These are phyloP conservation scores for Pachysolen tannophilus DNA, from an alignment of 805 yeast genomes.

Conservation along the genomic window DNA sequence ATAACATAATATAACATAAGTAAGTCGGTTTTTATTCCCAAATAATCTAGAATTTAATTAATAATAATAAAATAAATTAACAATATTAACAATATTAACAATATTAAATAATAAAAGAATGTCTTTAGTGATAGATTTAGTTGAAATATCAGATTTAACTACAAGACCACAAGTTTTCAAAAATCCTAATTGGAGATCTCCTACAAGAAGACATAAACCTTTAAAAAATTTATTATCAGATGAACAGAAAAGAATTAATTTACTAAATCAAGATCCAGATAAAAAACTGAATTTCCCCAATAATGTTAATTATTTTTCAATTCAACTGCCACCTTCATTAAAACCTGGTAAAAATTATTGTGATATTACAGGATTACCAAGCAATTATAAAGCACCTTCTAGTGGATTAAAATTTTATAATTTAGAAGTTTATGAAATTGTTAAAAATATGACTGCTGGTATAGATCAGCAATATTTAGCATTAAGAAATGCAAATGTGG, in stretches of 20 bases:
- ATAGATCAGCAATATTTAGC: constrained; percentile 89
- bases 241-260: constrained; percentile 61
- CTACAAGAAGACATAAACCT: constrained; percentile 63
- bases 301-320: constrained; percentile 58
- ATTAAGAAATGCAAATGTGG: constrained; percentile 80
- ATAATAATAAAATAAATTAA: no score
- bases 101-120: no score
- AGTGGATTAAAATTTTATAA: constrained; percentile 74
- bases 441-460: constrained; percentile 78
- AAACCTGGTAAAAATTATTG: constrained; percentile 79
- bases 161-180: constrained; percentile 50
- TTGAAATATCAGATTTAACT: constrained; percentile 27
- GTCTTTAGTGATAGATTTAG: neutral
- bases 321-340: constrained; percentile 83
- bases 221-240: constrained; percentile 66
- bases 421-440: constrained; percentile 72
- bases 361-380: constrained; percentile 86
- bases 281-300: constrained; percentile 27
- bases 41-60: no score
- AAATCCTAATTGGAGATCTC: constrained; percentile 39
- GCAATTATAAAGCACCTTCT: constrained; percentile 66
- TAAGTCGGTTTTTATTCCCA: no score
- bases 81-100: no score
- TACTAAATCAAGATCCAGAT: constrained; percentile 27
- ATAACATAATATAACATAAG: no score